phyloP scores from a whole-genome alignment of 306 rosid genomes.

The Fragaria iinumae region DNA sequence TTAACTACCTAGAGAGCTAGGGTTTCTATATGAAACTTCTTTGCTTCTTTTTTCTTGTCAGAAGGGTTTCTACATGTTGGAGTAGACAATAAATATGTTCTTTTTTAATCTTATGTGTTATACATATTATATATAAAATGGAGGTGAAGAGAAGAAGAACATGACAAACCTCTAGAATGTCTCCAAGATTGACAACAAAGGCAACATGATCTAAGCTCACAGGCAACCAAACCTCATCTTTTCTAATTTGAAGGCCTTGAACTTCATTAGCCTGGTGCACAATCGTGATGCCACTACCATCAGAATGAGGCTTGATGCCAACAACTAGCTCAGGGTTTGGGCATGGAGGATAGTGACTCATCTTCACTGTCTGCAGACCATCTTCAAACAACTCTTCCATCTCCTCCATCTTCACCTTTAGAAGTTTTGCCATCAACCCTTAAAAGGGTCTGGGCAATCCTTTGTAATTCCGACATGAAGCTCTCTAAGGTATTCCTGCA shows the following conservation, averaged over 20 bases:
- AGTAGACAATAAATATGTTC: no score
- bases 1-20: no score
- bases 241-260: constrained; percentile 68
- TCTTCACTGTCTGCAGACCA: constrained; percentile 68
- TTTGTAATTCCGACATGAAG: constrained; percentile 40
- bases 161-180: constrained; percentile 53
- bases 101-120: no score
- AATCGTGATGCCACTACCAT: constrained; percentile 59
- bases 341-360: constrained; percentile 75
- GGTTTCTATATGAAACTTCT: no score
- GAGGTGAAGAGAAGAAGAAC: background rate
- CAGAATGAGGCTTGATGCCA: constrained; percentile 74
- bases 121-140: no score
- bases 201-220: constrained; percentile 45
- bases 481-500: constrained; percentile 53
- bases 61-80: no score
- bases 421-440: constrained; percentile 42
- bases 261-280: constrained; percentile 66
- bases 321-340: constrained; percentile 58
- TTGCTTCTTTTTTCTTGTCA: no score
- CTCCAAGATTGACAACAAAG: constrained; percentile 76
- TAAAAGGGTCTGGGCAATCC: constrained; percentile 44
- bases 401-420: constrained; percentile 43
- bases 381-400: constrained; percentile 50
- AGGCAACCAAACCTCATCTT: constrained; percentile 69